Percentiles rank a stretch among this genome's conserved stretches.
Evolutionary conservation across 148 eudicot genomes (phyloP).

Genomic region (Fagopyrum tataricum): DNA sequence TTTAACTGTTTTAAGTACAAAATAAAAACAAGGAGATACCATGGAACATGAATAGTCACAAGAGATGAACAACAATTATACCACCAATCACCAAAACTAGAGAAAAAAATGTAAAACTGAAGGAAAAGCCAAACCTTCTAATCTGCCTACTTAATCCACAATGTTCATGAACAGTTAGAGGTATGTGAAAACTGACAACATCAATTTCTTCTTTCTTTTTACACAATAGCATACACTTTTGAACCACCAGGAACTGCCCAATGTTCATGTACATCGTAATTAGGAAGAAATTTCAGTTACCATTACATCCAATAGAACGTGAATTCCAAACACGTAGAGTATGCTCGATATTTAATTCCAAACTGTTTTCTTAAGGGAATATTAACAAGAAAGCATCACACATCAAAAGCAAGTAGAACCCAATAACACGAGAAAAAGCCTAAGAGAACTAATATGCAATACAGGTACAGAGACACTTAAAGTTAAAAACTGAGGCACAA

Average conservation of each 20-base stretch:
- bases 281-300: neutral
- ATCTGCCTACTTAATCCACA: too few relatives aligned
- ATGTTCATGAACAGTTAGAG: conserved; percentile 97
- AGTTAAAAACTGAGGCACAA: conserved; percentile 83
- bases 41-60: conserved; percentile 10
- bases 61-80: neutral
- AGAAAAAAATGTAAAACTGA: neutral
- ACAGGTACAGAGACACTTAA: conserved; percentile 85
- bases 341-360: neutral
- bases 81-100: neutral
- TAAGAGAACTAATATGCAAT: neutral
- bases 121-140: conserved; percentile 43
- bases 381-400: neutral
- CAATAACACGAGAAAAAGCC: neutral
- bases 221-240: neutral
- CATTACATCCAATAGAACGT: neutral
- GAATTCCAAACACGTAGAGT: neutral
- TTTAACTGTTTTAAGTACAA: neutral
- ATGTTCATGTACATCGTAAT: neutral
- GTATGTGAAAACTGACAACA: conserved; percentile 31
- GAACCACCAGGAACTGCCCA: neutral
- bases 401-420: neutral
- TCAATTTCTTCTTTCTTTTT: neutral
- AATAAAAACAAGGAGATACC: conserved; percentile 6
- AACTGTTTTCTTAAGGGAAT: too few relatives aligned